Evolutionary conservation across 495 filamentous ascomycete genomes (phyloP), one percentile per base, ranked within the genome.

Genomic region (Baudoinia panamericana): DNA sequence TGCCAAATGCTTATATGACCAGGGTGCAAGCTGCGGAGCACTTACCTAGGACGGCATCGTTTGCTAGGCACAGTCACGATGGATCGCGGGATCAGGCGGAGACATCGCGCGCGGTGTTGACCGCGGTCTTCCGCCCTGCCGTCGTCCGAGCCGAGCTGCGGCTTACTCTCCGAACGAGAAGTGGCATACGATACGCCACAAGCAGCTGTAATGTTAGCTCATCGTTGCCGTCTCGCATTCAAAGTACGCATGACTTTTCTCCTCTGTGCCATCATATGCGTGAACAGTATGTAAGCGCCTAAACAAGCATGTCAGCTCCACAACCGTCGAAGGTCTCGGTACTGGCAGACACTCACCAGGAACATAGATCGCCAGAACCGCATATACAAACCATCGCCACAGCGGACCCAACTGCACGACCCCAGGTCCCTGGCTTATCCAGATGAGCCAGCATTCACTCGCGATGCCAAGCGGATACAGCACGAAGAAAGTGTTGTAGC

Each of bases 231-330:
- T n/a, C n/a, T 43, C 12, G n/a, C 23, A 2, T 26, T 30, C 21
- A 36, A 19, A 21, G 18, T 30, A 3, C 32, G 32, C 35, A 45
- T 30, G 3, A 45, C 42, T 20, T 45, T 46, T 36, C 75, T 67
- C 46, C 88, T 67, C 69, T 96, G 92, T 31, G 67, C 63, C 61
- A 96, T 81, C 90, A 97, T 96, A 62, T 96, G 81, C 17, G 81
- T 82, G 56, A 85, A 96, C 41, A 96, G 68, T 37, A 92, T 72
- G 51, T 86, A 88, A 17, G 82, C 78, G 16, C 86, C 87, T 90
- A 51, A 8, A 50, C 34, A 7, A 7, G 45, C 15, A 25, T 18
- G 30, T 41, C 45, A 56, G 46, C 25, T 32, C 52, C 41, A 48
- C 42, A 33, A 31, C 17, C 15, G 18, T 26, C 12, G 6, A 19